Conservation (phyloP, 345 rosid species). For the Toxicodendron radicans region DNA sequence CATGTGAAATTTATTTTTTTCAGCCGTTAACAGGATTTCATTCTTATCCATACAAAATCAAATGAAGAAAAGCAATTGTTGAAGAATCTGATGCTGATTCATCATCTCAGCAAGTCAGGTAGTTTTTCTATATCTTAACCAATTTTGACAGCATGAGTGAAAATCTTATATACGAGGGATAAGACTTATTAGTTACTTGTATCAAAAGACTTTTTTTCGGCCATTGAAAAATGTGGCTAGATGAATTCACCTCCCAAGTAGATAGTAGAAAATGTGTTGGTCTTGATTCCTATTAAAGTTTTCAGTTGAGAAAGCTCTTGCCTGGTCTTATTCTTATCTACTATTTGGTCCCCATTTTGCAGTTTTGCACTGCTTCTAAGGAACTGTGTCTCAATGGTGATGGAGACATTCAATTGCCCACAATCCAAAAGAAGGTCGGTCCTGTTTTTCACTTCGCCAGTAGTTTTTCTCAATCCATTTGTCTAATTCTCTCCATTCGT, state of each 20-base stretch:
- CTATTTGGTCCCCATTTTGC: constrained; percentile 29
- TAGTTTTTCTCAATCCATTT: constrained; percentile 14
- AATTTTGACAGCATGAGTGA: neutral
- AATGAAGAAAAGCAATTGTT: neutral
- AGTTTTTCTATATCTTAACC: neutral
- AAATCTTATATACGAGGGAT: neutral
- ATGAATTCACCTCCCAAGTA: constrained; percentile 11
- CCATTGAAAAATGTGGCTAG: neutral
- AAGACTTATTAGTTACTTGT: neutral
- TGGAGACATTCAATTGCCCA: constrained; percentile 22
- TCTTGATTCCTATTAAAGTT: constrained; percentile 16
- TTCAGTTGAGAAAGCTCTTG: constrained; percentile 13
- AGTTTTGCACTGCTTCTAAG: constrained; percentile 30
- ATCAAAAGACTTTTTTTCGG: too few species aligned
- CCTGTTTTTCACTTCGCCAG: constrained; percentile 6
- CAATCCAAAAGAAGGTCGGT: constrained; percentile 30
- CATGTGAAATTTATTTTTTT: constrained; percentile 8
- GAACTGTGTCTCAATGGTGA: constrained; percentile 21
- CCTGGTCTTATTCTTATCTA: constrained; percentile 20
- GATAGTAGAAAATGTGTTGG: constrained; percentile 6
- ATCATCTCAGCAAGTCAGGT: constrained; percentile 23
- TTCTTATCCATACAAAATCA: neutral
- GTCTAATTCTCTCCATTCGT: constrained; percentile 12
- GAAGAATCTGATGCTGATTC: constrained; percentile 5
- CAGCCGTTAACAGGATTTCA: constrained; percentile 19